These are phyloP conservation scores for Arthromyces matolae DNA, from an alignment of 768 basidiomycete genomes.

Conservation along the genomic window DNA sequence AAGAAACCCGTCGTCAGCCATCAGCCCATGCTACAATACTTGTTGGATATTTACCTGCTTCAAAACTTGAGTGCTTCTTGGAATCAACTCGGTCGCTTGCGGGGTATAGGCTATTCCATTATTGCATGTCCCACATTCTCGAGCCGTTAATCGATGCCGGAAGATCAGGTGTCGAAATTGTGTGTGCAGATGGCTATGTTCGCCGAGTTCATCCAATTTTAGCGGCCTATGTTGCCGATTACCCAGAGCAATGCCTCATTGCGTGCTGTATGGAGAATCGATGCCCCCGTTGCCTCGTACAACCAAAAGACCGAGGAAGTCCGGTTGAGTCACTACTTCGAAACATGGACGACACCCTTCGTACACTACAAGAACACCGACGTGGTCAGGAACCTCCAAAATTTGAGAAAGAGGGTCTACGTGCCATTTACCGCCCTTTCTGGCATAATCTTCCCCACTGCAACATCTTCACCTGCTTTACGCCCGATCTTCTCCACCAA, in stretches of 20 bases:
- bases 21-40: conserved; percentile 26
- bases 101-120: conserved; percentile 30
- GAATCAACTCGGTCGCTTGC: conserved; percentile 10
- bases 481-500: too few relatives aligned
- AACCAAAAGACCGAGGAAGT: conserved; percentile 15
- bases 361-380: not conserved
- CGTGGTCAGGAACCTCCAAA: not conserved
- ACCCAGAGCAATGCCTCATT: conserved; percentile 36
- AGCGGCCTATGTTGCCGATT: conserved; percentile 15
- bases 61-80: conserved; percentile 27
- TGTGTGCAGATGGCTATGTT: conserved; percentile 28
- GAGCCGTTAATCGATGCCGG: conserved; percentile 26
- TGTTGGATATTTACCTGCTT: conserved; percentile 34
- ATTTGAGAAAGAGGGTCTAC: not conserved
- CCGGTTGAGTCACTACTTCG: not conserved
- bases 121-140: conserved; percentile 27
- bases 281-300: conserved; percentile 26
- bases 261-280: conserved; percentile 18
- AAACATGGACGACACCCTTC: not conserved
- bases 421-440: not conserved
- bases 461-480: not conserved
- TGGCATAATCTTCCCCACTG: not conserved
- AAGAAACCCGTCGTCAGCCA: conserved; percentile 24
- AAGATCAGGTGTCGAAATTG: conserved; percentile 25
- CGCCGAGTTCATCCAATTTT: conserved; percentile 29